These are phyloP conservation scores for Candida quercuum DNA, from an alignment of 805 yeast species.

Conservation along the genomic window DNA sequence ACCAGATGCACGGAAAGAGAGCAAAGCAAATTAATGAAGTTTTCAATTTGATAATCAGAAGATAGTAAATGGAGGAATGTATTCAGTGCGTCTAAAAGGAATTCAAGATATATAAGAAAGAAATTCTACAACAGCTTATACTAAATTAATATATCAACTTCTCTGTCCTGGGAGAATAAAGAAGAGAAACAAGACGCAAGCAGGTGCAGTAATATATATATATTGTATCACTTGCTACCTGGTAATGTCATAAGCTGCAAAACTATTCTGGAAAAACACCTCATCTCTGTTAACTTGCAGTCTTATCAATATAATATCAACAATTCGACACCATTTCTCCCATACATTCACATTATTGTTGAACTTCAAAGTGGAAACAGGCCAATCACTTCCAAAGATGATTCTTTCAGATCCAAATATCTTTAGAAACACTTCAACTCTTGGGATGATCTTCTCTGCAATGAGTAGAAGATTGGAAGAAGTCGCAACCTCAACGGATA, in stretches of 20 bases:
- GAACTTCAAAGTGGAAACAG: conserved; percentile 29
- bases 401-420: conserved; percentile 28
- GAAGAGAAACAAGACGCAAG: too few species aligned
- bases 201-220: too few species aligned
- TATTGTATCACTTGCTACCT: too few species aligned
- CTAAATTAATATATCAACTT: too few species aligned
- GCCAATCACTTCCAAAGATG: conserved; percentile 44
- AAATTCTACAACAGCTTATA: too few species aligned
- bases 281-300: background rate
- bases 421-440: conserved; percentile 26
- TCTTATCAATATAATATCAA: conserved; percentile 13
- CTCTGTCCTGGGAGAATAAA: too few species aligned
- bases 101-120: too few species aligned
- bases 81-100: too few species aligned
- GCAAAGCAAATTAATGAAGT: too few species aligned
- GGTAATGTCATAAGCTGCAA: background rate
- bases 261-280: background rate
- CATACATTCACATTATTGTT: conserved; percentile 11
- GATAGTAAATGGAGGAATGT: too few species aligned
- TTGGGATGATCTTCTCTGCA: conserved; percentile 25
- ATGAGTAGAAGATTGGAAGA: conserved; percentile 9
- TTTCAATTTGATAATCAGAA: too few species aligned
- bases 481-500: conserved; percentile 18
- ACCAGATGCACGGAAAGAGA: too few species aligned
- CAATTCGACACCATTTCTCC: conserved; percentile 22